Conservation (phyloP, 2,329 filamentous ascomycete genomes). For the Fusarium zealandicum region DNA sequence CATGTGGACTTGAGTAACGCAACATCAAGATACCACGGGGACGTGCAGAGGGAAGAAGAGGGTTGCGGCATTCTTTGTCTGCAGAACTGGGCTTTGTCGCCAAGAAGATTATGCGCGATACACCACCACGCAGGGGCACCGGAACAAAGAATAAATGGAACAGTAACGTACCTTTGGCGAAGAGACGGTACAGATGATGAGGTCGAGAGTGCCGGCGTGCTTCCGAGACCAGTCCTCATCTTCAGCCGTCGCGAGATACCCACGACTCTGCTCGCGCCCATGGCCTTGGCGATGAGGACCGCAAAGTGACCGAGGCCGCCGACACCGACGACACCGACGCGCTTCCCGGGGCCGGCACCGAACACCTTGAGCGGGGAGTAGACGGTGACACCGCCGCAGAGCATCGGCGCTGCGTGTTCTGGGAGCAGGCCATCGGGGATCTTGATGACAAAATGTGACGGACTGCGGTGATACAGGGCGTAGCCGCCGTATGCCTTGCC, state of each 20-base stretch:
- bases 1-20: neutral
- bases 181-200: slow-evolving; percentile 75
- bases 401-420: slow-evolving; percentile 74
- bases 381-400: slow-evolving; percentile 82
- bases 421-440: slow-evolving; percentile 74
- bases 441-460: slow-evolving; percentile 57
- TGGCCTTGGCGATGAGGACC: slow-evolving; percentile 69
- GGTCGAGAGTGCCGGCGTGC: slow-evolving; percentile 68
- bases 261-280: slow-evolving; percentile 65
- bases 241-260: slow-evolving; percentile 64
- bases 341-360: slow-evolving; percentile 60
- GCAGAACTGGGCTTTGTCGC: neutral
- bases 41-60: neutral
- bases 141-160: neutral
- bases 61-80: neutral
- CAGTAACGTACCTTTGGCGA: slow-evolving; percentile 47
- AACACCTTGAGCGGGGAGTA: slow-evolving; percentile 73
- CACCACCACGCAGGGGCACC: neutral
- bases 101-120: neutral
- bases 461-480: slow-evolving; percentile 45
- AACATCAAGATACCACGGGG: neutral
- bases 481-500: slow-evolving; percentile 70
- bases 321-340: slow-evolving; percentile 70
- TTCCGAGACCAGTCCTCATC: slow-evolving; percentile 58
- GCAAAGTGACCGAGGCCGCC: slow-evolving; percentile 74